Conservation (phyloP, 495 filamentous ascomycete species). For the Penicillium pancosmium region DNA sequence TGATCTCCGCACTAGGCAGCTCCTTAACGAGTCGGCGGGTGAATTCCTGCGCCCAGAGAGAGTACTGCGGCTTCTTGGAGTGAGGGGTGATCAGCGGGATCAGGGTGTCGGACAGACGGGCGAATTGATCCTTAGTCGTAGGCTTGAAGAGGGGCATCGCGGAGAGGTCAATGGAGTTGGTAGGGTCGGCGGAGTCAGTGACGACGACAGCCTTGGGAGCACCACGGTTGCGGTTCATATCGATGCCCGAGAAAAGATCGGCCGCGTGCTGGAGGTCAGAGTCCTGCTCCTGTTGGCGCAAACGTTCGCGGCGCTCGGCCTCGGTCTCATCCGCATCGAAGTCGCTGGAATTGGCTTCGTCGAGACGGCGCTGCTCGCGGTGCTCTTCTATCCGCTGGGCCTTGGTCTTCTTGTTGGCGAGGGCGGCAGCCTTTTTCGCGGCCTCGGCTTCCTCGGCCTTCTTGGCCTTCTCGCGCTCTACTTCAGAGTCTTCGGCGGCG, state of each 20-base stretch:
- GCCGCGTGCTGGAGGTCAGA: constrained; percentile 88
- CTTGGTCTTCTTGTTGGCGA: constrained; percentile 89
- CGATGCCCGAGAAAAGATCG: constrained; percentile 84
- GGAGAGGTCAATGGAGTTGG: constrained; percentile 76
- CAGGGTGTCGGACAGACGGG: constrained; percentile 70
- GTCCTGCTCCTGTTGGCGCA: constrained; percentile 80
- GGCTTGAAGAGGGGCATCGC: constrained; percentile 86
- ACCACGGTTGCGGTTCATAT: constrained; percentile 68
- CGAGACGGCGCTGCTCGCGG: constrained; percentile 45
- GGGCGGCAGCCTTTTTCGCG: constrained; percentile 87
- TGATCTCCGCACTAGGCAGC: constrained; percentile 85
- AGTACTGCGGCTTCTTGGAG: constrained; percentile 87
- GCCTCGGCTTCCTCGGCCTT: constrained; percentile 84
- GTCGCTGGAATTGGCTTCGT: constrained; percentile 53
- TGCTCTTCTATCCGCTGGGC: constrained; percentile 85
- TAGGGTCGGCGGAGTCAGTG: constrained; percentile 69
- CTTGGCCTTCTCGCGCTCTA: constrained; percentile 91
- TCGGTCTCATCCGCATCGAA: constrained; percentile 65
- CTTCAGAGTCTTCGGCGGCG: constrained; percentile 94
- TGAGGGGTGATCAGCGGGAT: constrained; percentile 72
- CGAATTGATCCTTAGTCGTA: constrained; percentile 80
- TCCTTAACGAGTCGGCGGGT: constrained; percentile 85
- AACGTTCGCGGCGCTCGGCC: constrained; percentile 67
- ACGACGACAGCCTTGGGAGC: constrained; percentile 62
- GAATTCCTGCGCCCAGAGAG: constrained; percentile 88